These are phyloP conservation scores for Botrytis fabae DNA, from an alignment of 2,329 filamentous ascomycete species.

Conservation along the genomic window DNA sequence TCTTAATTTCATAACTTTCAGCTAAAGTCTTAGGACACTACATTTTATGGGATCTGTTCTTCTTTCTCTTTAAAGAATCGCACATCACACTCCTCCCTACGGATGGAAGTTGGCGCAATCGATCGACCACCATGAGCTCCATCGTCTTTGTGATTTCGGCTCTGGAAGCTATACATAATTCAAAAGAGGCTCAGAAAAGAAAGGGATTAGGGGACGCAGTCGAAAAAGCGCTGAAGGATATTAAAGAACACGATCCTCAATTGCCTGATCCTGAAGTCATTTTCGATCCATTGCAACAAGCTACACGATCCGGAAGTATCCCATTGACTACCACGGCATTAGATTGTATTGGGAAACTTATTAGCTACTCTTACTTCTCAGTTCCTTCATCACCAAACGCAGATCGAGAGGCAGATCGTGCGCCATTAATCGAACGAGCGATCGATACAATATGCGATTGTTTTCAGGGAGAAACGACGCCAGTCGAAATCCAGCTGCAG, in stretches of 20 bases:
- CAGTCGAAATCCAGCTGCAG: conserved; percentile 89
- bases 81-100: conserved; percentile 9
- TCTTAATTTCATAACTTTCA: conserved; percentile 7
- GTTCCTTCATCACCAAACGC: conserved; percentile 54
- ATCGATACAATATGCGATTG: conserved; percentile 99
- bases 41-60: neutral
- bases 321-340: conserved; percentile 85
- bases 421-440: conserved; percentile 90
- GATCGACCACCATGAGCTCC: conserved; percentile 72
- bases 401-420: conserved; percentile 46
- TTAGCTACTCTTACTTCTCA: conserved; percentile 98
- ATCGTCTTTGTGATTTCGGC: conserved; percentile 95
- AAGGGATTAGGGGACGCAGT: conserved; percentile 81
- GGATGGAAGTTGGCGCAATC: conserved; percentile 36
- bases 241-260: conserved; percentile 79
- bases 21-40: neutral
- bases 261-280: conserved; percentile 88
- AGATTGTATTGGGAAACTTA: conserved; percentile 98
- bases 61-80: neutral
- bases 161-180: conserved; percentile 85
- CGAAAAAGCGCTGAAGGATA: conserved; percentile 77
- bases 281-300: conserved; percentile 86
- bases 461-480: conserved; percentile 94
- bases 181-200: conserved; percentile 85
- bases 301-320: conserved; percentile 82